phyloP scores from a whole-genome alignment of 345 rosid species.

The Heritiera littoralis region DNA sequence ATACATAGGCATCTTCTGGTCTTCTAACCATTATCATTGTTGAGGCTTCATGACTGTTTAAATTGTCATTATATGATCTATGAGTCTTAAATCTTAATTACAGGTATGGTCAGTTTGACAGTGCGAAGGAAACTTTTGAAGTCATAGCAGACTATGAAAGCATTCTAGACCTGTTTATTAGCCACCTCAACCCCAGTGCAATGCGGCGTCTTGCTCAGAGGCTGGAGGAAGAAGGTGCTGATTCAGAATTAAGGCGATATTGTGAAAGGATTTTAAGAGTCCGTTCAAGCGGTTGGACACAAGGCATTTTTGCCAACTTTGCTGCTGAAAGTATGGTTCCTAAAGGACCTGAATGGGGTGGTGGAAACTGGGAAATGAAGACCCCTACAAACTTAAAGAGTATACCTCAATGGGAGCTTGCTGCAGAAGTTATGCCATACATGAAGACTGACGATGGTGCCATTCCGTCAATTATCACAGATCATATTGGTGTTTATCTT shows the following conservation, averaged over 20 bases:
- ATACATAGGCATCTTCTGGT: too few relatives aligned
- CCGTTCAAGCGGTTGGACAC: constrained; percentile 99
- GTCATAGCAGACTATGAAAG: constrained; percentile 92
- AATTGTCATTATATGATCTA: constrained; percentile 14
- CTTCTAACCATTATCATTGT: not conserved
- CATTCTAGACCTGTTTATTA: constrained; percentile 90
- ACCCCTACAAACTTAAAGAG: constrained; percentile 31
- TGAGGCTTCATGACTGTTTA: not conserved
- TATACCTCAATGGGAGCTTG: constrained; percentile 93
- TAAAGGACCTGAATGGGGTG: constrained; percentile 98
- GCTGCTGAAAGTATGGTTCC: constrained; percentile 99
- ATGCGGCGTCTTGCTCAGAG: constrained; percentile 97
- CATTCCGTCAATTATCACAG: constrained; percentile 81
- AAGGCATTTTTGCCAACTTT: constrained; percentile 97
- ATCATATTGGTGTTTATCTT: constrained; percentile 90
- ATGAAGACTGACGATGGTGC: constrained; percentile 95
- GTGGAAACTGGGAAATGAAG: constrained; percentile 66
- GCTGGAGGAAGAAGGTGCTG: constrained; percentile 86
- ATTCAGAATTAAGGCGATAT: constrained; percentile 85
- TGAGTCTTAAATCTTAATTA: constrained; percentile 31
- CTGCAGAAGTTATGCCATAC: constrained; percentile 97
- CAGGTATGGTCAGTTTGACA: constrained; percentile 97
- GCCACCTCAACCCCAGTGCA: constrained; percentile 99
- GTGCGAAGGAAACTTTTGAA: constrained; percentile 97
- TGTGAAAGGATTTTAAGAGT: constrained; percentile 93